Base-by-base conservation (phyloP, 106 monocot species). In the Dendrobium catenatum region DNA sequence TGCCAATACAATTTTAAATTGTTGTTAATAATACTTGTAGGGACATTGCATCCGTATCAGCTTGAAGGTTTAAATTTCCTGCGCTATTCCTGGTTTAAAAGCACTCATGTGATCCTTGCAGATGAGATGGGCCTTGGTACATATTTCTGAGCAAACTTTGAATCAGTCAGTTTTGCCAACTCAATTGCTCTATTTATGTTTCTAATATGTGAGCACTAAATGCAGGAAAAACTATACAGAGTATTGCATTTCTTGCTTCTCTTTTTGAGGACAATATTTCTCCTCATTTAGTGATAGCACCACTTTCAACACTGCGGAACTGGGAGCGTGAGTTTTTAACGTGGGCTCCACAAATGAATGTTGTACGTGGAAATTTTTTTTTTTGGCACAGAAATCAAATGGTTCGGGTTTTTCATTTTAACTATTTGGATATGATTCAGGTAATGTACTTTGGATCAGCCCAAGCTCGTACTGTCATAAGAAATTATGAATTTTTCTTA, bases 81-180 rank as follows among this genome's bases (percentile, higher is more conserved):
- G 61, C 91, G 93, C 11, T 99, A 90, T 89, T 99, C 99, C n/a
- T 99, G 99, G 99, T 86, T 85, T 40, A 95, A 95, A 80, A 87
- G 82, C 72, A 95, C 93, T 79, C 99, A 95, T 86, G 93, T 99
- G 47, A 99, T 99, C 72, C 91, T 99, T 83, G 99, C 93, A 29
- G 99, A 99, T 89, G 99, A 99, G 87, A 99, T 99, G 99, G 99
- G 99, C 70, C 95, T 99, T 72, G 99, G 99, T 95, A 85, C 84
- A 85, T 58, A 68, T 59, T 55, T 76, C 6, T 29, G 18, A 37
- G 73, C 61, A 56, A 61, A 11, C 33, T 55, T 75, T 37, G 16
- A 68, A 40, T 54, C 16, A 17, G n/a, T 54, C 70, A 78, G 29
- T 48, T 81, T 85, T 64, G 6, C 61, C 59, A 73, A 27, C 19